Percentiles rank a stretch among this genome's conserved stretches.
These are phyloP conservation scores for Lumnitzera littorea DNA, from an alignment of 345 rosid species.

Conservation along the genomic window DNA sequence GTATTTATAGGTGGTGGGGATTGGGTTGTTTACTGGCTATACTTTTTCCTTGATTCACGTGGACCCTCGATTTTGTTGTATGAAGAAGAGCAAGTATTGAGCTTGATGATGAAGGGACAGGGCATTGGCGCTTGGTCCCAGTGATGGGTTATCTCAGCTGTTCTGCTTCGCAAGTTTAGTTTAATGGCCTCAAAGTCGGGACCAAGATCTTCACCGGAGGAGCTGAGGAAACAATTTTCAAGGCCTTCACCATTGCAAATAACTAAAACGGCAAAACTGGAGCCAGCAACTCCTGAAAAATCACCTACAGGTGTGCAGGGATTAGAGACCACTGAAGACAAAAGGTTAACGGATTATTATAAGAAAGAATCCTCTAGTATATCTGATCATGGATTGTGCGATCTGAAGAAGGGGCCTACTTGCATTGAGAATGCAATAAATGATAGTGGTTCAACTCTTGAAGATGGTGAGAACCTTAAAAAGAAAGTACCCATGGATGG, in stretches of 20 bases:
- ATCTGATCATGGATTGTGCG: slow-evolving; percentile 35
- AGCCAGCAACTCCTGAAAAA: slow-evolving; percentile 18
- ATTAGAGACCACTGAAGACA: slow-evolving; percentile 16
- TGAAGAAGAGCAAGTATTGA: background rate
- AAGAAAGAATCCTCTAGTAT: slow-evolving; percentile 13
- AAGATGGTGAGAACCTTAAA: slow-evolving; percentile 17
- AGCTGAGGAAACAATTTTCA: slow-evolving; percentile 26
- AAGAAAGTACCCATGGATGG: slow-evolving; percentile 22
- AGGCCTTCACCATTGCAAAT: slow-evolving; percentile 24
- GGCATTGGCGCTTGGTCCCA: slow-evolving; percentile 14
- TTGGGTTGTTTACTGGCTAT: background rate
- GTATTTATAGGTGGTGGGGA: no score
- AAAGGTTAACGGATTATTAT: slow-evolving; percentile 14
- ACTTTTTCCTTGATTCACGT: slow-evolving; percentile 10
- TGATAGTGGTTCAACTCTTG: slow-evolving; percentile 10
- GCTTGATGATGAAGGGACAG: slow-evolving; percentile 11
- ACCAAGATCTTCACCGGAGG: slow-evolving; percentile 30
- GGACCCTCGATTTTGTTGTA: slow-evolving; percentile 13
- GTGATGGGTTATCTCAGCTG: slow-evolving; percentile 22
- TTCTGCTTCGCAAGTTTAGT: slow-evolving; percentile 14
- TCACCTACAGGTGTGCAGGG: slow-evolving; percentile 14
- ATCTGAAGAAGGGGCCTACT: slow-evolving; percentile 25
- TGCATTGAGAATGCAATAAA: slow-evolving; percentile 15
- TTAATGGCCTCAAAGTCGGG: slow-evolving; percentile 54
- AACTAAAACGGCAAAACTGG: slow-evolving; percentile 30